Evolutionary conservation across 257 asterid species (phyloP).

Genomic region (Gentiana dahurica): DNA sequence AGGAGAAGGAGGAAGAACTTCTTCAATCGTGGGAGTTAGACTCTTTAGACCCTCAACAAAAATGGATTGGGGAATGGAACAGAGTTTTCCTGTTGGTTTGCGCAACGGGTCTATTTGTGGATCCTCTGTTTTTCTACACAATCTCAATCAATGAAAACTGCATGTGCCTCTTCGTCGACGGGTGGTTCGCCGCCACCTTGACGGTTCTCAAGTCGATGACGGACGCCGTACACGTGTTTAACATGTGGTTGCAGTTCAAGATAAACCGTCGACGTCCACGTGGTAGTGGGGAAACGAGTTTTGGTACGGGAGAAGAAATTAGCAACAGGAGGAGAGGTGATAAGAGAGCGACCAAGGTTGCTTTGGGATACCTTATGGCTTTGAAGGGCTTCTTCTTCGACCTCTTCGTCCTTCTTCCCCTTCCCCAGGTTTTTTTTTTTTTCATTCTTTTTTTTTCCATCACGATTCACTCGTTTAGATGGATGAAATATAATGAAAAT

Average conservation of each 20-base stretch:
- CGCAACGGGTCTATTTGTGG: constrained; percentile 69
- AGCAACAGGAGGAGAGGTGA: constrained; percentile 7
- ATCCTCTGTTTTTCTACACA: constrained; percentile 77
- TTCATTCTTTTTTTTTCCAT: not conserved
- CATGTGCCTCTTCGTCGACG: constrained; percentile 84
- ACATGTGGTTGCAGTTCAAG: constrained; percentile 80
- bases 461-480: too few relatives aligned
- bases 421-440: constrained; percentile 62
- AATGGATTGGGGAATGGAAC: constrained; percentile 92
- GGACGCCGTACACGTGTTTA: constrained; percentile 71
- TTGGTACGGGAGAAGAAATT: constrained; percentile 5
- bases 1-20: too few relatives aligned
- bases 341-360: constrained; percentile 16
- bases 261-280: constrained; percentile 24
- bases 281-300: not conserved
- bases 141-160: constrained; percentile 67
- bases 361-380: constrained; percentile 36
- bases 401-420: constrained; percentile 80
- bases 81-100: constrained; percentile 61
- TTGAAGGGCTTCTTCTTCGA: constrained; percentile 63
- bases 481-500: too few relatives aligned
- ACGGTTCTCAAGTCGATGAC: constrained; percentile 84
- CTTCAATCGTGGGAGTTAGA: constrained; percentile 22
- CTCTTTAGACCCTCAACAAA: constrained; percentile 38
- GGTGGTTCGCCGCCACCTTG: constrained; percentile 79